These are phyloP conservation scores for Cadophora gregata DNA, from an alignment of 2,329 filamentous ascomycete genomes.

Conservation along the genomic window DNA sequence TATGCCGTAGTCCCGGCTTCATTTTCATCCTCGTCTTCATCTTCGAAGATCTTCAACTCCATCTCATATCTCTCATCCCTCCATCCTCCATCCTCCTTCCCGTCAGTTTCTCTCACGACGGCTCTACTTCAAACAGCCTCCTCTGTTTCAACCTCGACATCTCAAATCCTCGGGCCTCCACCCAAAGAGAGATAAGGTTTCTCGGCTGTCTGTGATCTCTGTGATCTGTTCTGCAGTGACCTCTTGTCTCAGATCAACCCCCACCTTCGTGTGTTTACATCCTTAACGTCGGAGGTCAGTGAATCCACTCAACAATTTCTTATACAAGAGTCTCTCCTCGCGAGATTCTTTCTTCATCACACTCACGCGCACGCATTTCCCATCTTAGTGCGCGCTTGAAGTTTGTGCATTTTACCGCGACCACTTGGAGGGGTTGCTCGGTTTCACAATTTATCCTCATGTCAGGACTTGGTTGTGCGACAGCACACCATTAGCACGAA, in stretches of 20 bases:
- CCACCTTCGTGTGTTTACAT: neutral
- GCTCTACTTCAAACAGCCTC: neutral
- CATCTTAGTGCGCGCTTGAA: neutral
- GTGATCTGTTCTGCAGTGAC: conserved; percentile 1
- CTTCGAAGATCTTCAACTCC: conserved; percentile 6
- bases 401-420: conserved; percentile 7
- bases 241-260: conserved; percentile 7
- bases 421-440: neutral
- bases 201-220: neutral
- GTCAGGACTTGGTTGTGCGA: neutral
- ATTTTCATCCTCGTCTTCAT: too few species aligned
- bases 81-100: neutral
- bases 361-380: neutral
- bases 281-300: neutral
- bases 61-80: neutral
- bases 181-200: neutral
- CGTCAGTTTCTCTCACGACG: neutral
- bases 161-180: neutral
- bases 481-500: neutral
- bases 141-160: conserved; percentile 5
- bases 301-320: neutral
- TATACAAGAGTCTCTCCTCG: neutral
- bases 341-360: neutral
- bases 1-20: too few species aligned
- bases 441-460: conserved; percentile 10